phyloP scores from a whole-genome alignment of 331 rosid genomes.

The Ulmus americana region DNA sequence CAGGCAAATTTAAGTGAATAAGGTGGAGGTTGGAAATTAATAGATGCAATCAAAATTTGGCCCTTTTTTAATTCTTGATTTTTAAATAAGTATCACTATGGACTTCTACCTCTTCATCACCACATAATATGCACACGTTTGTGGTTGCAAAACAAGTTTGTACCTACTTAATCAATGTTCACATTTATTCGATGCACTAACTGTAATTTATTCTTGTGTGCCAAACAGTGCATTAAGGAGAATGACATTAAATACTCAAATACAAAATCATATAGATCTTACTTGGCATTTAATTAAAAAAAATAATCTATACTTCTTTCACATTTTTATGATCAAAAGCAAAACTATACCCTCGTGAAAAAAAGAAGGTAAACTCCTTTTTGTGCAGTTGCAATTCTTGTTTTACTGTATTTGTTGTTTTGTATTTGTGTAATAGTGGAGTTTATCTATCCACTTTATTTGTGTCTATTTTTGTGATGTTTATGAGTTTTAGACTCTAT shows the following conservation, averaged over 20 bases:
- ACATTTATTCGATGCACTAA: neutral
- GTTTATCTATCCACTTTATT: too few species aligned
- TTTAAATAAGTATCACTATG: too few species aligned
- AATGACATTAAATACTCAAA: neutral
- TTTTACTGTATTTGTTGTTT: too few species aligned
- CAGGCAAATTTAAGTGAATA: constrained; percentile 4
- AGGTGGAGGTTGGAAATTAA: constrained; percentile 1
- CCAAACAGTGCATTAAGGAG: neutral
- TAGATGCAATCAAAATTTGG: neutral
- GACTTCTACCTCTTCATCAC: neutral
- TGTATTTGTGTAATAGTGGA: too few species aligned
- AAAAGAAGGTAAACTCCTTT: too few species aligned
- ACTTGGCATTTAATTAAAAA: neutral
- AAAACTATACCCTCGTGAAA: too few species aligned
- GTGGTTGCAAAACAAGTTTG: neutral
- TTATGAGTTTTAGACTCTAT: too few species aligned
- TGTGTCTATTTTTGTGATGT: too few species aligned
- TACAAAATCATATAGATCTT: neutral
- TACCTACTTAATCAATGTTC: constrained; percentile 3
- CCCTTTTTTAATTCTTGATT: neutral
- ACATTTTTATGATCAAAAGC: too few species aligned
- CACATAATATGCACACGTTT: neutral
- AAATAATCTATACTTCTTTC: too few species aligned
- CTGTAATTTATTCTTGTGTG: too few species aligned
- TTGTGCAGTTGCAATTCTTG: too few species aligned